Evolutionary conservation across 768 basidiomycete genomes (phyloP), one percentile per base, ranked within the genome.

Genomic region (Boletus eberwhitei): DNA sequence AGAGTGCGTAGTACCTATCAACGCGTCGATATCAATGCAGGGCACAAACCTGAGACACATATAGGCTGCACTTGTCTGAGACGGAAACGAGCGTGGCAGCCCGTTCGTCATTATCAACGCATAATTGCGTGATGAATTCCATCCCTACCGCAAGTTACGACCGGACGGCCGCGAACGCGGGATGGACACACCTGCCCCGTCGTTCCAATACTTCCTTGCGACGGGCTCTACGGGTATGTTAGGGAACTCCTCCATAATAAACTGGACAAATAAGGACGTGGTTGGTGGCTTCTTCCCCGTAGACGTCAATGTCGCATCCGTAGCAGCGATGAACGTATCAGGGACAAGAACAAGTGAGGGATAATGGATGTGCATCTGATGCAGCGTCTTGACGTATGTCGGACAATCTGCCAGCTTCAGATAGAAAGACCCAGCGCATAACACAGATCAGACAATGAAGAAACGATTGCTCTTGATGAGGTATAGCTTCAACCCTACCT

Each of bases 321-420:
- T 66, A 0, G 79, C 63, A 16, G 86, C 82, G 35, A 91, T 63
- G 65, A 87, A 90, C 0, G 88, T 93, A 65, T 94, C 90, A 2
- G 92, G 92, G 21, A 95, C 82, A 17, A 96, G 76, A 36, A 96
- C 77, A 22, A 86, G 74, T 12, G 71, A 76, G 0, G 93, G 93
- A 5, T 73, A 75, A 59, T 93, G 87, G 11, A 91, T 68, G 62
- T 90, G 85, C 83, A 93, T 84, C 58, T 93, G 90, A 64, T 93
- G 89, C 19, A 93, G 70, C 0, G 90, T 90, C 69, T 93, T 93
- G 55, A 92, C 86, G 59, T 93, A 95, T 14, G 93, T 93, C 52
- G 90, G 85, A 54, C 87, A 87, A 65, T 97, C 94, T 35, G 87
- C 83, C 31, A 93, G 77, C 90, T 95, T 54, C 17, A 34, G 40